A percentile compares a stretch with the other conserved stretches of the same genome.
Evolutionary conservation across 2,329 filamentous ascomycete species (phyloP).

Genomic region (Paramyrothecium sp.): DNA sequence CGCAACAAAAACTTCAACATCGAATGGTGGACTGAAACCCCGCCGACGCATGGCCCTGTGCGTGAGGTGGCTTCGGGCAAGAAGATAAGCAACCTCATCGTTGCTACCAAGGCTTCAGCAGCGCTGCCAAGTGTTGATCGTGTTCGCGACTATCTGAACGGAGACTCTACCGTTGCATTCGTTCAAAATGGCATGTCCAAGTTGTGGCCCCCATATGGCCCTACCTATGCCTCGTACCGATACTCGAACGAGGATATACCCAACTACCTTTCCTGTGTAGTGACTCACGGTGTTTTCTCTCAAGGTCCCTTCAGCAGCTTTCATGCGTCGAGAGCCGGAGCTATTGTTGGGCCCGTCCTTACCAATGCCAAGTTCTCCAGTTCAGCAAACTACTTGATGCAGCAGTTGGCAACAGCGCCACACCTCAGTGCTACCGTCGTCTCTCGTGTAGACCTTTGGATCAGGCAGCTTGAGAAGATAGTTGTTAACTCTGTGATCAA

Average conservation of each 20-base stretch:
- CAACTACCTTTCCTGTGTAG: slow-evolving; percentile 69
- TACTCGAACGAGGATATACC: slow-evolving; percentile 46
- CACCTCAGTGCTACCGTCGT: slow-evolving; percentile 40
- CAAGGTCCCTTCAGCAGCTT: slow-evolving; percentile 48
- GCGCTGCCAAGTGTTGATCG: slow-evolving; percentile 61
- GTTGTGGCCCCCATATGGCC: slow-evolving; percentile 53
- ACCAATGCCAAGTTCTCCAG: slow-evolving; percentile 15
- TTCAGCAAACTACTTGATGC: slow-evolving; percentile 34
- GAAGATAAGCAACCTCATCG: slow-evolving; percentile 68
- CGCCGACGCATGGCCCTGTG: slow-evolving; percentile 31
- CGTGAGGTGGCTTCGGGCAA: slow-evolving; percentile 37
- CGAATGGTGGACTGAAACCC: slow-evolving; percentile 53
- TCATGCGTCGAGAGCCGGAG: slow-evolving; percentile 49
- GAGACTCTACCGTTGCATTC: slow-evolving; percentile 73
- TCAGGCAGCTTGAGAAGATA: slow-evolving; percentile 80
- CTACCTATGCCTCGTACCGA: slow-evolving; percentile 38
- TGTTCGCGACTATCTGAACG: slow-evolving; percentile 61
- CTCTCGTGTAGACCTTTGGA: slow-evolving; percentile 43
- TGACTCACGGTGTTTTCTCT: slow-evolving; percentile 55
- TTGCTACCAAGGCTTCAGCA: slow-evolving; percentile 72
- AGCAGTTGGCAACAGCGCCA: slow-evolving; percentile 40
- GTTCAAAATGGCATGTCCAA: slow-evolving; percentile 85
- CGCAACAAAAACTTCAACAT: slow-evolving; percentile 41
- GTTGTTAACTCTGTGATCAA: slow-evolving; percentile 80
- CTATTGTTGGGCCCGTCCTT: slow-evolving; percentile 46